Evolutionary conservation across 1,284 basidiomycete species (phyloP).

Genomic region (Sanghuangporus weigelae): DNA sequence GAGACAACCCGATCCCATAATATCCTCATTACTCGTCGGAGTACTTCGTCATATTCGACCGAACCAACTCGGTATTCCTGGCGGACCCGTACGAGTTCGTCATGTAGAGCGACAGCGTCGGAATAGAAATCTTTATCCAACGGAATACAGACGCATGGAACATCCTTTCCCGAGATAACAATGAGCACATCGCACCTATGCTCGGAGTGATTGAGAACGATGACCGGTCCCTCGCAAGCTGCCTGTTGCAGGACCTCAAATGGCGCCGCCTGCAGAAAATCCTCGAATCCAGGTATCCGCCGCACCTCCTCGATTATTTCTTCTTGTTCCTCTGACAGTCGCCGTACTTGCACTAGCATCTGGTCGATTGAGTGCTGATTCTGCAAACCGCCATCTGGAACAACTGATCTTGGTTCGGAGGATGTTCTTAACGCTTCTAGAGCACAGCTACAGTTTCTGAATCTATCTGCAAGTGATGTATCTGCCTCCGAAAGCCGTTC

Average conservation of each 20-base stretch:
- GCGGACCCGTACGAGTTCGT: background rate
- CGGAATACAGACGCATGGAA: background rate
- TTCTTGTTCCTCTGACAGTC: slow-evolving; percentile 3
- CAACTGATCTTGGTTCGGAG: background rate
- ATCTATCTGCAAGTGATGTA: background rate
- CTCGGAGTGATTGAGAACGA: slow-evolving; percentile 2
- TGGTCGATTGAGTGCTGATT: background rate
- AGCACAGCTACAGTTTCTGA: background rate
- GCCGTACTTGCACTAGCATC: background rate
- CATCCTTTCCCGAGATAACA: background rate
- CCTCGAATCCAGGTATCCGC: slow-evolving; percentile 12
- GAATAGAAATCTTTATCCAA: background rate
- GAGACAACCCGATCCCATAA: slow-evolving; percentile 31
- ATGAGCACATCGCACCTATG: slow-evolving; percentile 1
- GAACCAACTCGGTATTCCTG: background rate
- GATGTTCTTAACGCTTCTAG: background rate
- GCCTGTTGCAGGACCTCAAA: slow-evolving; percentile 14
- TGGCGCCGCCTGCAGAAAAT: slow-evolving; percentile 3
- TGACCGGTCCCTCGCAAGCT: slow-evolving; percentile 8
- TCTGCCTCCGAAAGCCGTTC: background rate
- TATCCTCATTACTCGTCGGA: slow-evolving; percentile 23
- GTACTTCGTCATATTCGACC: slow-evolving; percentile 15
- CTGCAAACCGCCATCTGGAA: background rate
- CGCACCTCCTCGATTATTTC: background rate
- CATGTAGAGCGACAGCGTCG: background rate